Evolutionary conservation across 2,329 filamentous ascomycete species (phyloP).

Genomic region (Neoscytalidium dimidiatum): DNA sequence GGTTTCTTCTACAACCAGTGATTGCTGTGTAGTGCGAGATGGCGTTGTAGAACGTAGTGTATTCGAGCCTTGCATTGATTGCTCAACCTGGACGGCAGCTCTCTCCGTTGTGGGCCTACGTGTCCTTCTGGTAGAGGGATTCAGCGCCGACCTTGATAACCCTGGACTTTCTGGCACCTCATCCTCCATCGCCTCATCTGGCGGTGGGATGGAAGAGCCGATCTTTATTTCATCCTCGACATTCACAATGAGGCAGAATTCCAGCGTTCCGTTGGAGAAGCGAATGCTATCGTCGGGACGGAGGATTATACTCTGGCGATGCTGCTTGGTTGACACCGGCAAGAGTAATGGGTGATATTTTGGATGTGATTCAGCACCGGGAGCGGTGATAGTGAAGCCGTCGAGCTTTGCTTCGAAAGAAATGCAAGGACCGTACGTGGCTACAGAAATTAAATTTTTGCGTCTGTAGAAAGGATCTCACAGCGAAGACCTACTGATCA

Average conservation of each 20-base stretch:
- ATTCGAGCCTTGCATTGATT: slow-evolving; percentile 6
- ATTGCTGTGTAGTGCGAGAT: not conserved
- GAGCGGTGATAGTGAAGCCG: not conserved
- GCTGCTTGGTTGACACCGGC: not conserved
- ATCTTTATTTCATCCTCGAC: not conserved
- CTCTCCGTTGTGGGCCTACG: not conserved
- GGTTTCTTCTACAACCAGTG: not conserved
- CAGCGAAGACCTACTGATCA: not conserved
- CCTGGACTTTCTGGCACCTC: not conserved
- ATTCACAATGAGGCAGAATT: not conserved
- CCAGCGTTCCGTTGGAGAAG: not conserved
- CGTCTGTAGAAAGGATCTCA: not conserved
- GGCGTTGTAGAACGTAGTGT: not conserved
- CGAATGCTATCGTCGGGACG: not conserved
- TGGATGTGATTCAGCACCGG: not conserved
- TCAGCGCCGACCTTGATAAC: not conserved
- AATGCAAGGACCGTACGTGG: not conserved
- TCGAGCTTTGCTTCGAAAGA: not conserved
- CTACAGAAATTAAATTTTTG: not conserved
- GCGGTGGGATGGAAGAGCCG: not conserved
- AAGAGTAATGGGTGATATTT: not conserved
- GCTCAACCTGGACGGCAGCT: not conserved
- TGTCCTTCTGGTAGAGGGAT: not conserved
- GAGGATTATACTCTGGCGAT: not conserved
- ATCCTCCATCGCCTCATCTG: not conserved